Percentiles rank a stretch among this genome's conserved stretches.
Evolutionary conservation across 2,329 filamentous ascomycete genomes (phyloP).

Genomic region (Furcasterigmium sp.): DNA sequence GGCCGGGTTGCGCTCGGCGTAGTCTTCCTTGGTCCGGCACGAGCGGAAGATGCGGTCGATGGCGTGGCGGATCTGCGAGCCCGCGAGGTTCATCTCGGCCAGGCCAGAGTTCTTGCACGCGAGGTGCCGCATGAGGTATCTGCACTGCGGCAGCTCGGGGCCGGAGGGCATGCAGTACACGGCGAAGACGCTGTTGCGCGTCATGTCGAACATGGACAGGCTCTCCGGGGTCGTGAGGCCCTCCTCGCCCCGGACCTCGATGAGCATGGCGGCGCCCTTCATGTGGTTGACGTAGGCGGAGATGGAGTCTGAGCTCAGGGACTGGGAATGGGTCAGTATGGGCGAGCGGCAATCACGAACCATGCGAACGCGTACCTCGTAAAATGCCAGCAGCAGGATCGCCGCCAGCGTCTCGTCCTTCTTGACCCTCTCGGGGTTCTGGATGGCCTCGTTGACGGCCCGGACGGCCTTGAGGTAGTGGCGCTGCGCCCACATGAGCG

Average conservation of each 20-base stretch:
- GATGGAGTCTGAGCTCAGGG: slow-evolving; percentile 11
- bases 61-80: slow-evolving; percentile 14
- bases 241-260: slow-evolving; percentile 13
- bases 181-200: slow-evolving; percentile 14
- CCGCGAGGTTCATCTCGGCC: slow-evolving; percentile 13
- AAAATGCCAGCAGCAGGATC: slow-evolving; percentile 11
- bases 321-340: slow-evolving; percentile 4
- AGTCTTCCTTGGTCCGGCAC: not conserved
- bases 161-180: slow-evolving; percentile 13
- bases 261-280: slow-evolving; percentile 15
- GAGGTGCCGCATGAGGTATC: slow-evolving; percentile 13
- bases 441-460: slow-evolving; percentile 12
- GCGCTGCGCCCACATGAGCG: slow-evolving; percentile 8
- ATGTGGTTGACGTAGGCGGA: slow-evolving; percentile 14
- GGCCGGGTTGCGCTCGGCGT: slow-evolving; percentile 8
- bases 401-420: slow-evolving; percentile 11
- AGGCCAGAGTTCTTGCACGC: slow-evolving; percentile 13
- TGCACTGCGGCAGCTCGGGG: slow-evolving; percentile 12
- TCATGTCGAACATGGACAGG: slow-evolving; percentile 16
- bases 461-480: slow-evolving; percentile 11
- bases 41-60: slow-evolving; percentile 8
- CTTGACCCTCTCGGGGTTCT: slow-evolving; percentile 9
- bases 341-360: too few relatives aligned
- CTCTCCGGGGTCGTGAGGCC: slow-evolving; percentile 13
- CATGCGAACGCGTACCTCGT: slow-evolving; percentile 8